Conservation (phyloP, 768 basidiomycete species). For the Podaxis sp. region DNA sequence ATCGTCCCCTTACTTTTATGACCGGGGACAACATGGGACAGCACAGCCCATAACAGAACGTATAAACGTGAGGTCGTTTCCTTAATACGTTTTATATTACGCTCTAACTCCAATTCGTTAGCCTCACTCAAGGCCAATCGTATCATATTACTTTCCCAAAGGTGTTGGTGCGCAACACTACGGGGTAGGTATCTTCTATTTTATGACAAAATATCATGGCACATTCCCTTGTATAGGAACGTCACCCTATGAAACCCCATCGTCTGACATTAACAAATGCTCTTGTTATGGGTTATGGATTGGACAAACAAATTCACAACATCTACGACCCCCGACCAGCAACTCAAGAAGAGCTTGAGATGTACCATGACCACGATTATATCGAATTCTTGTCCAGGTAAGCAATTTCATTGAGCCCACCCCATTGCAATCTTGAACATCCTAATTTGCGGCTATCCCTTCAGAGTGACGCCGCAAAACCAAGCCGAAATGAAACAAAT, state of each 20-base stretch:
- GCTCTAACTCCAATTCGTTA: constrained; percentile 12
- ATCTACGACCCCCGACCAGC: constrained; percentile 89
- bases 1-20: constrained; percentile 70
- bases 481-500: constrained; percentile 72
- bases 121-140: constrained; percentile 83
- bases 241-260: constrained; percentile 99
- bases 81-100: background rate
- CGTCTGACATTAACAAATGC: constrained; percentile 94
- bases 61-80: constrained; percentile 56
- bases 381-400: constrained; percentile 93
- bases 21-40: constrained; percentile 66
- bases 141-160: constrained; percentile 95
- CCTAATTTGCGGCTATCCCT: background rate
- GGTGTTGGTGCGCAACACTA: constrained; percentile 96
- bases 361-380: constrained; percentile 94
- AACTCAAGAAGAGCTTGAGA: constrained; percentile 84
- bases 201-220: background rate
- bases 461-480: constrained; percentile 76
- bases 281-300: constrained; percentile 91
- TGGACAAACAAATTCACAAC: constrained; percentile 92
- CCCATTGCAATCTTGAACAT: background rate
- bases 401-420: constrained; percentile 18
- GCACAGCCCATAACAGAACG: constrained; percentile 80
- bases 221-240: constrained; percentile 58
- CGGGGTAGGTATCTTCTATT: constrained; percentile 57